phyloP scores from a whole-genome alignment of 225 moss, liverwort and hornwort species.

The Bryoerythrophyllum caledonicum region DNA sequence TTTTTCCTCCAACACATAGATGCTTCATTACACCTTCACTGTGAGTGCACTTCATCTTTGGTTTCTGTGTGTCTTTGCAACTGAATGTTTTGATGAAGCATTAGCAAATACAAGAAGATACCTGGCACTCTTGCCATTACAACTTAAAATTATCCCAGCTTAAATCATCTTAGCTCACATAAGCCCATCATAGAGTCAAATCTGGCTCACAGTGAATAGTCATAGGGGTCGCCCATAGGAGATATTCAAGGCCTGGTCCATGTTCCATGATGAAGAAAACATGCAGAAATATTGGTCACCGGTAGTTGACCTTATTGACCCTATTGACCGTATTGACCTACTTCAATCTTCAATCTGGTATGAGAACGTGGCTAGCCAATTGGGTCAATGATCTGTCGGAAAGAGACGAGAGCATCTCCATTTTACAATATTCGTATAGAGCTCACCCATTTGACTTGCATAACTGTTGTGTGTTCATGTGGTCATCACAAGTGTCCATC shows the following conservation, averaged over 20 bases:
- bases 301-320: neutral
- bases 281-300: neutral
- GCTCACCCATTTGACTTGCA: conserved; percentile 12
- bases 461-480: neutral
- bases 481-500: neutral
- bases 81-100: neutral
- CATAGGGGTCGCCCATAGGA: neutral
- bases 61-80: neutral
- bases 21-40: no score
- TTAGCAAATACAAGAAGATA: neutral
- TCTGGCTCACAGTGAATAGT: neutral
- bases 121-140: neutral
- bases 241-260: neutral
- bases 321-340: conserved; percentile 11
- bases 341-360: neutral
- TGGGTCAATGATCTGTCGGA: neutral
- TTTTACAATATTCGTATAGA: neutral
- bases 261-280: neutral
- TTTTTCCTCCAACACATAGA: no score
- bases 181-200: neutral
- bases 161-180: neutral
- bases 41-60: neutral
- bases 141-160: neutral
- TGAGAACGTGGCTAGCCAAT: neutral
- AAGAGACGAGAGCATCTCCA: neutral